These are phyloP conservation scores for Clonostachys sp. DNA, from an alignment of 2,329 filamentous ascomycete species.

Conservation along the genomic window DNA sequence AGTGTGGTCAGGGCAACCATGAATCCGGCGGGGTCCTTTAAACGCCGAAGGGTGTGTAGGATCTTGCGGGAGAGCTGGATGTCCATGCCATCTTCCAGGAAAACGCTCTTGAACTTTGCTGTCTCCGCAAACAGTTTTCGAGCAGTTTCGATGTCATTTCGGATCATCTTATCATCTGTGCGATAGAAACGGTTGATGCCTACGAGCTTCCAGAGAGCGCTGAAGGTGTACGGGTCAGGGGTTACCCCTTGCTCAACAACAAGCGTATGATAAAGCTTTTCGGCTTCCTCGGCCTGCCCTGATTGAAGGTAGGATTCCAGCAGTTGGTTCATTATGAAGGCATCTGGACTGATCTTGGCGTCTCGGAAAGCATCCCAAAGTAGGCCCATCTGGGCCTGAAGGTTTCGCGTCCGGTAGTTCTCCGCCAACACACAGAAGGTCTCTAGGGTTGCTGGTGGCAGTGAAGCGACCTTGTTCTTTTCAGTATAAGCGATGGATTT, in stretches of 20 bases:
- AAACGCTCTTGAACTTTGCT: constrained; percentile 41
- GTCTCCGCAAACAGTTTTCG: constrained; percentile 41
- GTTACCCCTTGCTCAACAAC: constrained; percentile 40
- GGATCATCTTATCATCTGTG: constrained; percentile 18
- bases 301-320: constrained; percentile 62
- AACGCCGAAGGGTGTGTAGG: constrained; percentile 43
- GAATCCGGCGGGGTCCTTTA: constrained; percentile 37
- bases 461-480: constrained; percentile 7
- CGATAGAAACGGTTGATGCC: constrained; percentile 41
- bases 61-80: constrained; percentile 42
- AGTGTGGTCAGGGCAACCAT: constrained; percentile 39
- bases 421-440: constrained; percentile 74
- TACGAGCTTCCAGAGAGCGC: constrained; percentile 60
- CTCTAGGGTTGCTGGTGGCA: constrained; percentile 65
- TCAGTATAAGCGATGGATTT: background rate
- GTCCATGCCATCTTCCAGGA: constrained; percentile 36
- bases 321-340: constrained; percentile 76
- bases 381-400: constrained; percentile 51
- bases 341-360: constrained; percentile 62
- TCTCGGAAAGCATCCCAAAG: constrained; percentile 59
- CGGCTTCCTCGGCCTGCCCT: constrained; percentile 48
- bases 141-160: constrained; percentile 22
- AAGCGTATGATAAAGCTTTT: constrained; percentile 50
- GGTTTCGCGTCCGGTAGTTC: constrained; percentile 61
- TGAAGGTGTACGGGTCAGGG: constrained; percentile 66